Evolutionary conservation across 179 eudicot species (phyloP), one percentile per base, ranked within the genome.

Genomic region (Patellifolia procumbens): DNA sequence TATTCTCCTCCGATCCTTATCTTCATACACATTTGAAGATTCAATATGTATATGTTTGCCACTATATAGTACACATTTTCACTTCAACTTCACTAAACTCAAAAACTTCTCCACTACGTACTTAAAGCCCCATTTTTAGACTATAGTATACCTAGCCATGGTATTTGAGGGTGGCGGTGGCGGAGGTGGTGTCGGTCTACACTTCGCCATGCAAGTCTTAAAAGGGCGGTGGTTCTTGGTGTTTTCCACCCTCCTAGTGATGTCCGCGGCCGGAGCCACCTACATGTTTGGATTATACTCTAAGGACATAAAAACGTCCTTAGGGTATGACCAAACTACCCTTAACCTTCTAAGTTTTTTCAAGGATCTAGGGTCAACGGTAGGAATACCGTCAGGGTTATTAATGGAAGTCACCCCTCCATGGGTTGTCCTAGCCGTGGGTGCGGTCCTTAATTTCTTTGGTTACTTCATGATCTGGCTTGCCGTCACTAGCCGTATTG

Each of bases 381-480:
- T 84, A 24, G 87, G 87, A n/a, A 37, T 79, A 10, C 81, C 80
- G 0, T 45, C 87, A 2, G 87, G 87, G 52, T 17, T 84, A 59
- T 65, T 84, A 3, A 78, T 81, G 85, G 82, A 75, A 64, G 61
- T 79, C 2, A 43, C 82, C 2, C 75, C 81, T 26, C 81, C 85
- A 29, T 82, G 85, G 85, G 74, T 78, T 46, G 79, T 82, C 22
- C 32, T 82, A 64, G 69, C 73, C 13, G 19, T 74, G 9, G 85
- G 85, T 52, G 79, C 79, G 7, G 26, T 53, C 22, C 79, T 82
- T 2, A 78, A 82, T 53, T 74, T 82, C 64, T 82, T 82, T 70
- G 85, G 85, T 20, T 82, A 78, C 59, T 74, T 82, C 70, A 85
- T 85, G 88, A 86, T 86, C 28, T 86, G 86, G 88, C 79, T 86